Evolutionary conservation across 2,329 filamentous ascomycete genomes (phyloP), one percentile per base, ranked within the genome.

Genomic region (Davidsoniella neocaledoniae): DNA sequence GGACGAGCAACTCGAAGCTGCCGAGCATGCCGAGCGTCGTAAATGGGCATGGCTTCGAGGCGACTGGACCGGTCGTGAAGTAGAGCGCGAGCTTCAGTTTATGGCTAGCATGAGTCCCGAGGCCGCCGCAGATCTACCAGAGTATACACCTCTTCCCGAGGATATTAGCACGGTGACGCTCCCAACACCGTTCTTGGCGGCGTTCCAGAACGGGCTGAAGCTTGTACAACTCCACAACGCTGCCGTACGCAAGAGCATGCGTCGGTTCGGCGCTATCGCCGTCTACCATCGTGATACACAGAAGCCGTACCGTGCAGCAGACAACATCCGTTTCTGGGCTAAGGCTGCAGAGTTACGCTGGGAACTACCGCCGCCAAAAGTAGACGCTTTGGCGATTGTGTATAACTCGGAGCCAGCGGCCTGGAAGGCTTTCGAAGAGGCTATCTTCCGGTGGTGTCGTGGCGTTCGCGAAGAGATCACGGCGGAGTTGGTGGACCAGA

Each of bases 261-360:
- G 86, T 26, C 84, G 83, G 6, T 96, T 96, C 61, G 87, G 88
- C 48, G 77, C 85, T 55, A 95, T 98, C 60, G 86, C 86, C 51
- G 75, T 76, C 8, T 95, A 83, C 63, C 91, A 96, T 63, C 81
- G 79, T n/a, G 87, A 98, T 63, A 90, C 91, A 8, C 81, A 79
- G 53, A 96, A 96, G 66, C 91, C 91, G 0, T 98, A 98, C 63
- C 82, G 91, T 45, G 81, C 81, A 55, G 86, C 88, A 2, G 91
- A 98, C 58, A 98, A 98, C 62, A 72, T 98, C 54, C 78, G 87
- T 39, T 98, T 83, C 69, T 98, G 91, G 90, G 76, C 84, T 65
- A 98, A 98, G 68, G 91, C 90, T 1, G 87, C 88, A 6, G 88
- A 98, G 66, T 71, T 96, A 52, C 79, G 91, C 50, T 98, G 90